phyloP scores from a whole-genome alignment of 1,139 yeast species.

The Nakaseomyces delphensis region DNA sequence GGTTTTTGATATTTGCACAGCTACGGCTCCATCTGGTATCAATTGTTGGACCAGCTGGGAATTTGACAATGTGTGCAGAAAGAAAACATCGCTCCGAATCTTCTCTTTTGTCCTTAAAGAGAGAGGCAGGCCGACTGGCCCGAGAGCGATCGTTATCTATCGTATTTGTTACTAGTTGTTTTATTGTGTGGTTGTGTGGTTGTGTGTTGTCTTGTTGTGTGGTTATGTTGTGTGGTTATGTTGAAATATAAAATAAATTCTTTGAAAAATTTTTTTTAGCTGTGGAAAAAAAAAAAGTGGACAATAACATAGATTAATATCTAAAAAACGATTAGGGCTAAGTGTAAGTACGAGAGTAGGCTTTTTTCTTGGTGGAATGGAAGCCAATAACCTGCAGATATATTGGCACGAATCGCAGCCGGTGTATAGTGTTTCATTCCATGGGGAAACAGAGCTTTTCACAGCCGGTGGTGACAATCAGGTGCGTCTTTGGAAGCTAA shows the following conservation, averaged over 20 bases:
- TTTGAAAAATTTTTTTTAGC: too few species aligned
- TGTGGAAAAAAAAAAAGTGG: not conserved
- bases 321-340: not conserved
- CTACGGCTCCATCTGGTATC: slow-evolving; percentile 30
- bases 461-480: slow-evolving; percentile 96
- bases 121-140: too few species aligned
- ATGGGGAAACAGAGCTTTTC: slow-evolving; percentile 47
- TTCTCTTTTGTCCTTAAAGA: too few species aligned
- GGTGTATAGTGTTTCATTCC: slow-evolving; percentile 74
- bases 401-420: slow-evolving; percentile 50
- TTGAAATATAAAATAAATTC: too few species aligned
- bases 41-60: slow-evolving; percentile 22
- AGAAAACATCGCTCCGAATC: too few species aligned
- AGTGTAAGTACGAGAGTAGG: not conserved
- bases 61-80: slow-evolving; percentile 31
- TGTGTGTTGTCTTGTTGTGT: too few species aligned
- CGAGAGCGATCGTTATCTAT: too few species aligned
- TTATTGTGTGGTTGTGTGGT: too few species aligned
- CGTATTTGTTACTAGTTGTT: too few species aligned
- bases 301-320: too few species aligned
- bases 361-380: slow-evolving; percentile 14
- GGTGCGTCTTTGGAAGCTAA: slow-evolving; percentile 49
- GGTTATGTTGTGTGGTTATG: too few species aligned
- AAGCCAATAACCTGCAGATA: slow-evolving; percentile 31
- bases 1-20: slow-evolving; percentile 29